Base-by-base conservation (phyloP, 768 basidiomycete species). In the Rhodotorula babjevae region DNA sequence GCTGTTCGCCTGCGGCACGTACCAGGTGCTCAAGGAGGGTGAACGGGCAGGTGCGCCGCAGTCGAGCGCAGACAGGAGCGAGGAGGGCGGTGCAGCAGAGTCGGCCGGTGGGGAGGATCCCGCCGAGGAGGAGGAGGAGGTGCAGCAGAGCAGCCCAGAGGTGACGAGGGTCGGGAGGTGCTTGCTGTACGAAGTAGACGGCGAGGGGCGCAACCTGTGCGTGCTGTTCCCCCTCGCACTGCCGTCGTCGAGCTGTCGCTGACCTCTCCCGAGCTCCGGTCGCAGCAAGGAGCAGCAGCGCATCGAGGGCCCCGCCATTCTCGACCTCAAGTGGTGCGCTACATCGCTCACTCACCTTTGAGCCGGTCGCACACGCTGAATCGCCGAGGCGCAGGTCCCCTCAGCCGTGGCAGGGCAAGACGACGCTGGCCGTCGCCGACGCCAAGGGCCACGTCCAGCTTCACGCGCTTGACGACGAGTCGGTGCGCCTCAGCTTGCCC, bases 291-390 rank as follows among this genome's bases (percentile, higher is more conserved):
- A 88, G 77, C 79, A 89, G 5, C 89, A 95, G 76, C 82, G 88
- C 25, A 84, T 92, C 47, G 83, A 87, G 25, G 79, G 90, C 27
- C 88, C 93, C 4, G 96, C 93, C 15, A 85, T 99, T 42, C 85
- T 90, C 36, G 96, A 99, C 80, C 87, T 93, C 86, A 97, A 97
- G 85, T 99, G 96, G 96, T 93, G 78, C 76, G 72, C 65, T 44
- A 36, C 25, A 18, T 29, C 44, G 59, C 40, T 65, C 61, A 27
- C 7, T 2, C 55, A 6, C 4, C 42, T 40, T 50, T 40, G 21
- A 9, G 33, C 55, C 75, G 61, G 71, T 74, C 27, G 19, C 36
- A 70, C 65, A 50, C 40, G 74, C 27, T 53, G 72, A 27, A 63
- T 23, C 18, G 5, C 12, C 16, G 8, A 56, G 15, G 68, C 31